Evolutionary conservation across 2,329 filamentous ascomycete species (phyloP), one percentile per base, ranked within the genome.

Genomic region (Diaporthe ampelina): DNA sequence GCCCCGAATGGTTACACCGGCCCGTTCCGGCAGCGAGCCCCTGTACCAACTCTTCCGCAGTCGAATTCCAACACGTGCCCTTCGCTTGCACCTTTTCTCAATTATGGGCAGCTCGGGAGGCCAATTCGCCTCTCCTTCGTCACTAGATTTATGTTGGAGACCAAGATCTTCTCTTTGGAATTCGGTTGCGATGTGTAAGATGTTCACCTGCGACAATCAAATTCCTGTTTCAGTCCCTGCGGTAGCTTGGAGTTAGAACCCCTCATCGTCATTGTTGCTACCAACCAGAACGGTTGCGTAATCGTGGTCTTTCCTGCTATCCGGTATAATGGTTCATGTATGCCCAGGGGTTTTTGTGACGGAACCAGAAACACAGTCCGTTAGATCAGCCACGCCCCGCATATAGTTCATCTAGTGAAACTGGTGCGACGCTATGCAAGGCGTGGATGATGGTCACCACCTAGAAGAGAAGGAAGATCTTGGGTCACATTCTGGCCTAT

Each of bases 311-410:
- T 54, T 19, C 21, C 8, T 37, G 9, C 17, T 17, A 15, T 21
- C 11, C 8, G 48, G 48, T 40, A 68, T 68, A 68, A 54, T 26
- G n/a, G 32, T 52, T 52, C 45, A 21, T 26, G 21, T 52, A 67
- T 52, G 15, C 4, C 63, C 59, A 65, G 40, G 59, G 59, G 24
- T 32, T 48, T 63, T 65, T 32, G 24, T 21, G 13, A 63, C 58
- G 26, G 59, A 65, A 65, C 40, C 59, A 65, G 59, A 68, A 68
- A 68, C 63, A 68, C 9, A 10, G 26, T 54, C 48, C 48, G 63
- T 68, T 68, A 68, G 63, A 54, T 54, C 63, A 68, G 63, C 63
- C 48, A 54, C 63, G 63, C 63, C 63, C 63, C 63, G 48, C 63
- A 54, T 40, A 54, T 50, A 40, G 63, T 68, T 52, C 48, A 40